A percentile compares a stretch with the other conserved stretches of the same genome.
Evolutionary conservation across 305 asterid genomes (phyloP).

Genomic region (Fraxinus velutina): DNA sequence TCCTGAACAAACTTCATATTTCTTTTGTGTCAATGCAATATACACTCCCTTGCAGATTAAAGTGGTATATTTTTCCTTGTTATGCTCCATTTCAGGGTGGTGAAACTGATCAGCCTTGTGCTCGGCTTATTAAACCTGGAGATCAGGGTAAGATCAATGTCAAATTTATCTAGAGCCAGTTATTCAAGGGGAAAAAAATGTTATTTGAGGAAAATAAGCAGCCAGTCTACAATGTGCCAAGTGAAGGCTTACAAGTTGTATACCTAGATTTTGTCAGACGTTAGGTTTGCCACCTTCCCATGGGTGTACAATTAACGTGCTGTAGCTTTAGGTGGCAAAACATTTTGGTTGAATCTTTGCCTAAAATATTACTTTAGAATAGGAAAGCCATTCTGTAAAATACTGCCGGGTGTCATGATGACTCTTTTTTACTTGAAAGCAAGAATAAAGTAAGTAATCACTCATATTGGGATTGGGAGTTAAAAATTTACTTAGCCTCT

Average conservation of each 20-base stretch:
- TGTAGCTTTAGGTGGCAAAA: not conserved
- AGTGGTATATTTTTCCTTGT: not conserved
- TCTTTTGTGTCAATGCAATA: not conserved
- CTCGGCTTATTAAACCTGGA: slow-evolving; percentile 44
- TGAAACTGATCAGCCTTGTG: slow-evolving; percentile 33
- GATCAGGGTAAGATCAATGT: slow-evolving; percentile 44
- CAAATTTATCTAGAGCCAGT: not conserved
- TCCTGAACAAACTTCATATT: not conserved
- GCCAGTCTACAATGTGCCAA: not conserved
- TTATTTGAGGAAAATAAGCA: slow-evolving; percentile 12
- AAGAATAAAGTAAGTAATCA: not conserved
- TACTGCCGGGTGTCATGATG: not conserved
- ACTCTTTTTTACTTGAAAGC: not conserved
- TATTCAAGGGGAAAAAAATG: not conserved
- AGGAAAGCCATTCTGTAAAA: not conserved
- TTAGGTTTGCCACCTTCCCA: not conserved
- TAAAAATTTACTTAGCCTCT: not conserved
- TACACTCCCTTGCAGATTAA: not conserved
- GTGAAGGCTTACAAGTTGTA: not conserved
- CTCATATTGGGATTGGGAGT: not conserved
- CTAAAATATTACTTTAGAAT: not conserved
- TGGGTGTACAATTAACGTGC: not conserved
- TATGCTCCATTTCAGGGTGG: slow-evolving; percentile 38
- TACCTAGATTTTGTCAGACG: not conserved
- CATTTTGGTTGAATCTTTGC: not conserved